Percentiles rank a stretch among this genome's conserved stretches.
These are phyloP conservation scores for Mortierella sp. DNA, from an alignment of 371 early-diverging fungal species.

Conservation along the genomic window DNA sequence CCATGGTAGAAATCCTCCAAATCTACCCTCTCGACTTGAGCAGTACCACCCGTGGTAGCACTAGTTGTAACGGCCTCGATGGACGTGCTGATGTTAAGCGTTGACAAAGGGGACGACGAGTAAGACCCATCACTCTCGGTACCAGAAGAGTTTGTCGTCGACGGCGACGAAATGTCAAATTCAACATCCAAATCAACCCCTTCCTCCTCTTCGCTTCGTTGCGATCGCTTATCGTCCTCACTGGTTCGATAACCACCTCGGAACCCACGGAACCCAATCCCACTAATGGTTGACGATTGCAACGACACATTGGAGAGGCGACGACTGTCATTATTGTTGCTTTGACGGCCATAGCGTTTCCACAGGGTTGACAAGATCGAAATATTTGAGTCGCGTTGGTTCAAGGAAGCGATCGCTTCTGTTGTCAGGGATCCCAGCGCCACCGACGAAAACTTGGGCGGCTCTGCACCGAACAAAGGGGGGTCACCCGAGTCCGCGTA, in stretches of 20 bases:
- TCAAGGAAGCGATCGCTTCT: not conserved
- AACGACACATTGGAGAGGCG: not conserved
- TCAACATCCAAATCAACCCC: too few species aligned
- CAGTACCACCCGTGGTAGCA: too few species aligned
- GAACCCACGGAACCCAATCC: not conserved
- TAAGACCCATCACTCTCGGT: too few species aligned
- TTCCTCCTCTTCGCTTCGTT: not conserved
- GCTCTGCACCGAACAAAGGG: not conserved
- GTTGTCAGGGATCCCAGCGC: not conserved
- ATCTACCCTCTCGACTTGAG: not conserved
- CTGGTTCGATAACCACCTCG: not conserved
- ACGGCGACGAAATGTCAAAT: too few species aligned
- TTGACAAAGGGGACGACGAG: too few species aligned
- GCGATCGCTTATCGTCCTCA: not conserved
- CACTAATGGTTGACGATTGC: conserved; percentile 1
- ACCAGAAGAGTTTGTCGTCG: too few species aligned
- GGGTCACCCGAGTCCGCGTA: not conserved
- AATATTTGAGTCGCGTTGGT: not conserved
- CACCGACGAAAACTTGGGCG: not conserved
- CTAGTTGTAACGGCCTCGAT: too few species aligned
- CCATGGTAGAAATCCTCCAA: not conserved
- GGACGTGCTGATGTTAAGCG: too few species aligned
- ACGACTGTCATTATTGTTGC: not conserved
- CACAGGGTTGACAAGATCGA: conserved; percentile 13
- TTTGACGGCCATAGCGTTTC: conserved; percentile 12